These are phyloP conservation scores for Scheffersomyces segobiensis DNA, from an alignment of 1,139 yeast genomes.

Conservation along the genomic window DNA sequence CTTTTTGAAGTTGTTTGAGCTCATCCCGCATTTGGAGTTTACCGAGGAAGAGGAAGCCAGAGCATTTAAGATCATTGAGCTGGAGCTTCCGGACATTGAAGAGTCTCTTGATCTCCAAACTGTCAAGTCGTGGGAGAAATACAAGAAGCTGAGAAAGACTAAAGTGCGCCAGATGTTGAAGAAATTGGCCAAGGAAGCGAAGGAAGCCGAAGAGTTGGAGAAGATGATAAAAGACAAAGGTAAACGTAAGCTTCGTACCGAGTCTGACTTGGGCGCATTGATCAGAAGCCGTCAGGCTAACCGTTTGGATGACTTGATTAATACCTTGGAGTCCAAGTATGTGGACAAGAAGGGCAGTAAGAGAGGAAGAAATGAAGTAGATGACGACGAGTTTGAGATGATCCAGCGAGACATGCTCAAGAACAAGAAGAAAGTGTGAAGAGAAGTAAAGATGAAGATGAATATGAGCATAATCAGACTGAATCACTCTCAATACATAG, in stretches of 20 bases:
- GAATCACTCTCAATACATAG: neutral
- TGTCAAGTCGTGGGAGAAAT: constrained; percentile 50
- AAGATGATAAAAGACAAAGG: constrained; percentile 46
- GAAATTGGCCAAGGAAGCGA: constrained; percentile 58
- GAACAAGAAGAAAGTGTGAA: constrained; percentile 4
- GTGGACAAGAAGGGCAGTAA: constrained; percentile 38
- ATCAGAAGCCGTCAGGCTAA: constrained; percentile 47
- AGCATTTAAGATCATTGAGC: constrained; percentile 51
- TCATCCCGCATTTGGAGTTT: constrained; percentile 74
- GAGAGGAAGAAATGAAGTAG: constrained; percentile 29
- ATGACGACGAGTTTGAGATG: constrained; percentile 44
- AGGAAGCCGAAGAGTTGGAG: constrained; percentile 66
- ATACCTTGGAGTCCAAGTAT: constrained; percentile 57
- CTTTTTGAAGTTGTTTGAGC: constrained; percentile 66
- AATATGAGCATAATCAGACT: neutral
- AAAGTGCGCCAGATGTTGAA: constrained; percentile 48
- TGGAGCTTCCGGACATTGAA: constrained; percentile 39
- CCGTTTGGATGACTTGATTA: constrained; percentile 51
- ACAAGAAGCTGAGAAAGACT: constrained; percentile 47
- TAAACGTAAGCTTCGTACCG: constrained; percentile 26
- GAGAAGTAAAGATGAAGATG: neutral
- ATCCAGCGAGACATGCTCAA: constrained; percentile 25
- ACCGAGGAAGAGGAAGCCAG: constrained; percentile 62
- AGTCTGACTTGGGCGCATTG: constrained; percentile 50
- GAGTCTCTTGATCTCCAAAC: constrained; percentile 25